These are phyloP conservation scores for Balakata baccata DNA, from an alignment of 345 rosid species.

Conservation along the genomic window DNA sequence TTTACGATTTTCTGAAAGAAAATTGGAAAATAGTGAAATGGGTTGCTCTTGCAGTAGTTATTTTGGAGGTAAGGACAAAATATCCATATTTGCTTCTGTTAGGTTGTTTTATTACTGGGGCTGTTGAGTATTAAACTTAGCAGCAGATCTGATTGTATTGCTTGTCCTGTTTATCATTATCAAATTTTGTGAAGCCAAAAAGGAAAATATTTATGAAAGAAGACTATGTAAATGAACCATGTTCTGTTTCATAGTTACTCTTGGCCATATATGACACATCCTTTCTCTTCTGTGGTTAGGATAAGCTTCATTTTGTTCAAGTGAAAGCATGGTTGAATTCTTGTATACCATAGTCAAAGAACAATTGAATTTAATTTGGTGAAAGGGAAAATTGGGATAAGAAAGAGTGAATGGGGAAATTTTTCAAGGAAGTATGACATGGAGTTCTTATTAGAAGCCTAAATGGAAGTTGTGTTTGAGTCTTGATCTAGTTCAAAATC, in stretches of 20 bases:
- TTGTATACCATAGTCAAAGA: neutral
- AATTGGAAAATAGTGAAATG: slow-evolving; percentile 79
- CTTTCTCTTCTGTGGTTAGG: neutral
- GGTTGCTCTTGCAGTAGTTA: slow-evolving; percentile 86
- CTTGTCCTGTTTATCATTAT: neutral
- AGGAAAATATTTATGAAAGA: too few relatives aligned
- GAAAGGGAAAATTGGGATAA: too few relatives aligned
- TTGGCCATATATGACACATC: neutral
- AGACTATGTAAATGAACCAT: neutral
- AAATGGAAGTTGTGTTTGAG: too few relatives aligned
- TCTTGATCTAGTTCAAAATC: too few relatives aligned
- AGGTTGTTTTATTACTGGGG: neutral
- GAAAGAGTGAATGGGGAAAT: too few relatives aligned
- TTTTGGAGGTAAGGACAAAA: slow-evolving; percentile 66
- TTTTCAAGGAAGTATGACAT: too few relatives aligned
- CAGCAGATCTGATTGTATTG: too few relatives aligned
- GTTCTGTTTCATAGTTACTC: neutral
- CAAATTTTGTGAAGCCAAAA: neutral
- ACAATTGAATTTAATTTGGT: too few relatives aligned
- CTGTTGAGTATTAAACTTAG: neutral
- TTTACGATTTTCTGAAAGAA: slow-evolving; percentile 71
- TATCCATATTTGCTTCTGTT: neutral
- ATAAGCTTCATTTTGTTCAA: neutral
- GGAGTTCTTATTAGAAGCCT: too few relatives aligned
- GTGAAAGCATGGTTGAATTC: slow-evolving; percentile 15